These are phyloP conservation scores for Suhomyces bokatorum DNA, from an alignment of 1,139 yeast genomes.

Conservation along the genomic window DNA sequence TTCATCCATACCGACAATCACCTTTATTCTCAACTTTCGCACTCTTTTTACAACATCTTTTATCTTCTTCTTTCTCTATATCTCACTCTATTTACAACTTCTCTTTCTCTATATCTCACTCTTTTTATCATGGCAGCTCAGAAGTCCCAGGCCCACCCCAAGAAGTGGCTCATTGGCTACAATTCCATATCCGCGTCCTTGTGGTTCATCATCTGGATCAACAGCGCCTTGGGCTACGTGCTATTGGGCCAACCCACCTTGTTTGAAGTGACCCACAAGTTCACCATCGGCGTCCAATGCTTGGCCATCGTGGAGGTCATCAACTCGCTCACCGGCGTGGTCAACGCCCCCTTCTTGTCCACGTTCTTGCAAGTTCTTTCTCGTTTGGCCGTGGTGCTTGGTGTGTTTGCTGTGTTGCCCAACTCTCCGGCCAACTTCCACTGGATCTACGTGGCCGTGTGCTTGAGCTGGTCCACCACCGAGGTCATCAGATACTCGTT, in stretches of 20 bases:
- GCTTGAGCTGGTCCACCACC: slow-evolving; percentile 86
- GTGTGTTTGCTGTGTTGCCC: slow-evolving; percentile 76
- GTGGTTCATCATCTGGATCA: slow-evolving; percentile 47
- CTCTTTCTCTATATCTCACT: neutral
- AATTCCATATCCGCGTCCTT: slow-evolving; percentile 47
- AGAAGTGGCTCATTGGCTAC: slow-evolving; percentile 45
- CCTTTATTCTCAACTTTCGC: no score
- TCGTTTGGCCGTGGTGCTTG: slow-evolving; percentile 79
- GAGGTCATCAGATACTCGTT: slow-evolving; percentile 87
- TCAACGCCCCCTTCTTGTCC: slow-evolving; percentile 80
- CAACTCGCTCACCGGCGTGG: slow-evolving; percentile 76
- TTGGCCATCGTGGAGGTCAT: slow-evolving; percentile 78
- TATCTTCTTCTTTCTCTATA: no score
- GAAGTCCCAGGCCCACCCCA: slow-evolving; percentile 26
- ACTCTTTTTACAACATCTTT: no score
- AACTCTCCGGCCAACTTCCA: slow-evolving; percentile 60
- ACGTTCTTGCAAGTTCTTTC: slow-evolving; percentile 87
- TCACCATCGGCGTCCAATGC: slow-evolving; percentile 75
- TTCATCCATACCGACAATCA: no score
- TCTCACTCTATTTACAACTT: no score
- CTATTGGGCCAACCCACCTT: slow-evolving; percentile 57
- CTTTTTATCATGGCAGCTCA: slow-evolving; percentile 2
- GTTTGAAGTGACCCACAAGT: slow-evolving; percentile 57
- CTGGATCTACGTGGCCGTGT: slow-evolving; percentile 65
- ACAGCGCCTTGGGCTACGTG: slow-evolving; percentile 37